Evolutionary conservation across 371 early-diverging fungal species (phyloP).

Genomic region (Apophysomyces elegans): DNA sequence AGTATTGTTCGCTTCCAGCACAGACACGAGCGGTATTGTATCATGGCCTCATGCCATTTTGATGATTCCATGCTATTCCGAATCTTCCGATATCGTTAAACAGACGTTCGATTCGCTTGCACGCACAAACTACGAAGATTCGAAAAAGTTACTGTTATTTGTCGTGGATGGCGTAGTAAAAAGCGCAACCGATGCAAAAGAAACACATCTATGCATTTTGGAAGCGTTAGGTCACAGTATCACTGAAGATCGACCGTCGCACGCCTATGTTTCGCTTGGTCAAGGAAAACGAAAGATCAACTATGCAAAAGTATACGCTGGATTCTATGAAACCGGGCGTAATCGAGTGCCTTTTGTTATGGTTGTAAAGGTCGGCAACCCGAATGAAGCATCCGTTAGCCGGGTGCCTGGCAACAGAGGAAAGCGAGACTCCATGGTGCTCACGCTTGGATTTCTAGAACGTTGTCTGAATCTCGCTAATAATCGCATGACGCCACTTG

Average conservation of each 20-base stretch:
- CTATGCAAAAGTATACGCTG: constrained; percentile 50
- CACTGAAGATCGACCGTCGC: constrained; percentile 38
- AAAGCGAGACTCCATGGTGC: constrained; percentile 48
- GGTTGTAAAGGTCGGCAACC: constrained; percentile 45
- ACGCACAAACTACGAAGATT: constrained; percentile 48
- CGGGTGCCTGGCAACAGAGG: constrained; percentile 49
- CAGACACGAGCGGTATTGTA: constrained; percentile 15
- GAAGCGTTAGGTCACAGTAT: constrained; percentile 49
- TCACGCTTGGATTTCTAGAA: constrained; percentile 47
- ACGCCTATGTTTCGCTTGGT: constrained; percentile 45
- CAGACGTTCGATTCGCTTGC: constrained; percentile 54
- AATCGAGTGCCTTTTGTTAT: constrained; percentile 55
- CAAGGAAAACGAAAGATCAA: constrained; percentile 36
- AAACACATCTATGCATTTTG: constrained; percentile 38
- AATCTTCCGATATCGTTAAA: constrained; percentile 43
- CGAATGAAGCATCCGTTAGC: constrained; percentile 22
- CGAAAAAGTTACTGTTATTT: constrained; percentile 53
- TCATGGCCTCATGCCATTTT: constrained; percentile 43
- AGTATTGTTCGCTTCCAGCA: constrained; percentile 32
- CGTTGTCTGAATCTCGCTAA: constrained; percentile 50
- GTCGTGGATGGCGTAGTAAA: constrained; percentile 51
- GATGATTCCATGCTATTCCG: constrained; percentile 50
- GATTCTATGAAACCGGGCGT: constrained; percentile 49
- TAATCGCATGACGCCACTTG: constrained; percentile 47
- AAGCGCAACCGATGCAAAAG: constrained; percentile 27